Evolutionary conservation across 148 eudicot species (phyloP), one percentile per base, ranked within the genome.

Genomic region (Suaeda aralocaspica): DNA sequence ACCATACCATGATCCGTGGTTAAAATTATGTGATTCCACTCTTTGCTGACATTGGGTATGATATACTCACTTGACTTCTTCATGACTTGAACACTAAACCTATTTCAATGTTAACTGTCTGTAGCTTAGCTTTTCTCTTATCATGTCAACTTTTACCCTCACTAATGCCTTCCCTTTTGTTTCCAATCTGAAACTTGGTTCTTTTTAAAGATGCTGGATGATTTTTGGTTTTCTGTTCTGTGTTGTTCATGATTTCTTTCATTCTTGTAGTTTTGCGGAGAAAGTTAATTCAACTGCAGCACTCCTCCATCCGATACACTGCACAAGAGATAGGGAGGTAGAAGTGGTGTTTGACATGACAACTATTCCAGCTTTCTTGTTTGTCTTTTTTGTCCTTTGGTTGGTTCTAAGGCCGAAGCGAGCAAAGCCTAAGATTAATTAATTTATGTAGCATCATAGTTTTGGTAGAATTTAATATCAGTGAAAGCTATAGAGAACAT

Each of bases 391-490:
- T 59, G 76, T 93, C 60, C 85, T 93, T 8, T 93, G 90, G 92
- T 21, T 87, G 31, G 89, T 90, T 73, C 72, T 93, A 59, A 85
- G 80, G 76, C 98, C 98, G 57, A 88, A 86, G 76, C 87, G 88
- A 77, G 68, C 89, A 52, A 93, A 93, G 83, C 95, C 98, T 21
- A 93, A 93, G 88, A 93, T 93, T 76, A 93, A 93, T 82, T 93
- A 74, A 84, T 64, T 9, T 21, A 30, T 45, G 31, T 31, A 30
- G 24, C 25, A 2, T 59, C 29, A 46, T 58, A 48, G 39, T 31
- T 46, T 26, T 28, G 46, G 28, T 28, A 58, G 42, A 46, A 50
- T 31, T 49, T 39, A n/a, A 57, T 62, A 30, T 49, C 28, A 19
- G 53, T 45, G 56, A 45, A 36, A 39, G 66, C 51, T 50, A 59